Evolutionary conservation across 345 rosid species (phyloP).

Genomic region (Sisymbrium altissimum): DNA sequence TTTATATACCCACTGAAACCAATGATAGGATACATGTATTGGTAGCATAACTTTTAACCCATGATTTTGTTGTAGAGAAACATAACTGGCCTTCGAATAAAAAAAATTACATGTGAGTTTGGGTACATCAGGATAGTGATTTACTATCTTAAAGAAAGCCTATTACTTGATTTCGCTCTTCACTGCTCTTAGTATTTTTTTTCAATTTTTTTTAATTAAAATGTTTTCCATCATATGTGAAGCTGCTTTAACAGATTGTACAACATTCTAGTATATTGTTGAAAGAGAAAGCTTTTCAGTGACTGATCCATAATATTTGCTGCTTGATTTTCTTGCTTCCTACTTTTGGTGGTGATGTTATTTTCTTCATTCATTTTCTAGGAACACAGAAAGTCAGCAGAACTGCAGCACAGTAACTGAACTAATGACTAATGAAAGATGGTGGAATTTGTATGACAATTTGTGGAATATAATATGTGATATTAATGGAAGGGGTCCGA

Average conservation of each 20-base stretch:
- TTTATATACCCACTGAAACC: slow-evolving; percentile 4
- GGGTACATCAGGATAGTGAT: slow-evolving; percentile 5
- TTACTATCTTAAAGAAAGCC: neutral
- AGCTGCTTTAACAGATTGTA: neutral
- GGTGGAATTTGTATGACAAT: slow-evolving; percentile 91
- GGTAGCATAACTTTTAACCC: slow-evolving; percentile 4
- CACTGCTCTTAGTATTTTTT: slow-evolving; percentile 13
- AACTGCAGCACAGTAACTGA: slow-evolving; percentile 43
- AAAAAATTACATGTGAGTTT: slow-evolving; percentile 2
- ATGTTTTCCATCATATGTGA: neutral
- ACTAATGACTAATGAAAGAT: slow-evolving; percentile 46
- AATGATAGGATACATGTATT: slow-evolving; percentile 1
- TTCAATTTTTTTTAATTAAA: neutral
- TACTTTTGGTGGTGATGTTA: slow-evolving; percentile 15
- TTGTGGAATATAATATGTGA: slow-evolving; percentile 77
- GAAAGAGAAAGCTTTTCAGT: slow-evolving; percentile 12
- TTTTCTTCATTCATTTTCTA: slow-evolving; percentile 25
- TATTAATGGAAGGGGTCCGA: slow-evolving; percentile 82
- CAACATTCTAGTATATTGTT: neutral
- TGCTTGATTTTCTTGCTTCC: neutral
- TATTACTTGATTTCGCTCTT: neutral
- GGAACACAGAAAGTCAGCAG: slow-evolving; percentile 43
- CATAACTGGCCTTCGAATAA: slow-evolving; percentile 1
- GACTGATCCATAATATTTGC: neutral
- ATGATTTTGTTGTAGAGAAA: slow-evolving; percentile 9